Percentiles rank a stretch among this genome's conserved stretches.
Conservation (phyloP, 805 yeast genomes). For the Blastobotrys terrestris region DNA sequence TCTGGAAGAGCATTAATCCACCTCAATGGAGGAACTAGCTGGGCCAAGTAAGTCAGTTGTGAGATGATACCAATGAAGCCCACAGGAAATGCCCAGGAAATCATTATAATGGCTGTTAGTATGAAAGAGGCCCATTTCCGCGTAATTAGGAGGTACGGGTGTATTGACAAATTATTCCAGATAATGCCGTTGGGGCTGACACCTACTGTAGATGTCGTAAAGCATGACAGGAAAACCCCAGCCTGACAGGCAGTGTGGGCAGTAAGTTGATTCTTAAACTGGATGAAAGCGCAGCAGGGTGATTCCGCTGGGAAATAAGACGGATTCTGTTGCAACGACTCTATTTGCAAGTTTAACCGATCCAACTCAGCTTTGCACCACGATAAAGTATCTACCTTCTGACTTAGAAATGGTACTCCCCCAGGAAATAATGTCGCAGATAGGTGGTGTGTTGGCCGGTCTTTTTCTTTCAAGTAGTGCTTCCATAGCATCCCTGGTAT, state of each 20-base stretch:
- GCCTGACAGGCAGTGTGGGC: conserved; percentile 63
- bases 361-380: conserved; percentile 59
- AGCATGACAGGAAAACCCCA: conserved; percentile 34
- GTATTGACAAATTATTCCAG: conserved; percentile 55
- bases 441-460: conserved; percentile 50
- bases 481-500: conserved; percentile 21
- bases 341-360: conserved; percentile 56
- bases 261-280: conserved; percentile 49
- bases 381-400: conserved; percentile 64
- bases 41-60: conserved; percentile 61
- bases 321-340: conserved; percentile 45
- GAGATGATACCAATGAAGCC: conserved; percentile 72
- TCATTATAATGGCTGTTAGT: conserved; percentile 44
- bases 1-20: conserved; percentile 53
- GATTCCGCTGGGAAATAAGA: conserved; percentile 6
- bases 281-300: conserved; percentile 42
- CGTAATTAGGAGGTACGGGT: conserved; percentile 33
- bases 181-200: conserved; percentile 61
- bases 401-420: conserved; percentile 48
- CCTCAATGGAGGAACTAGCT: conserved; percentile 52
- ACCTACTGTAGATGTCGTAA: conserved; percentile 27
- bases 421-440: conserved; percentile 4
- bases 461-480: conserved; percentile 49
- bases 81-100: conserved; percentile 77
- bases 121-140: conserved; percentile 42